Evolutionary conservation across 345 rosid genomes (phyloP).

Genomic region (Aquilaria malaccensis): DNA sequence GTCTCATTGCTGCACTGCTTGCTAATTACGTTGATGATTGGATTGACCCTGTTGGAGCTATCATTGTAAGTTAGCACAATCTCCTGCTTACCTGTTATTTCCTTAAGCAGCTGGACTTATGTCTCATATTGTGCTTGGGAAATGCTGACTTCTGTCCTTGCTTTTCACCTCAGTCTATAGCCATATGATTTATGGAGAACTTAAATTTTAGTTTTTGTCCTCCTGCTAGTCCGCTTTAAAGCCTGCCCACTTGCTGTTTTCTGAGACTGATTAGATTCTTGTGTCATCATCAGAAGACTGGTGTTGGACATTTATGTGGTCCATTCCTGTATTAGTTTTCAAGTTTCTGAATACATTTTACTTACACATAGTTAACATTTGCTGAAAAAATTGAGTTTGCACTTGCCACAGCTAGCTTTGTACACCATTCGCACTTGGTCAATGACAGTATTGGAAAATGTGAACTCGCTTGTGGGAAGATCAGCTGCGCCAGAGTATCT

Average conservation of each 20-base stretch:
- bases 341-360: not conserved
- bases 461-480: slow-evolving; percentile 81
- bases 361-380: not conserved
- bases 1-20: slow-evolving; percentile 84
- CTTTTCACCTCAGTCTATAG: not conserved
- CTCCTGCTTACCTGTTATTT: slow-evolving; percentile 4
- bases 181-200: not conserved
- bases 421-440: slow-evolving; percentile 99
- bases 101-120: not conserved
- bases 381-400: slow-evolving; percentile 1
- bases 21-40: slow-evolving; percentile 76
- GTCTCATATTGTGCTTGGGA: not conserved
- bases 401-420: slow-evolving; percentile 64
- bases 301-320: not conserved
- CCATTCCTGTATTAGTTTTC: not conserved
- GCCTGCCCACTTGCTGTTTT: not conserved
- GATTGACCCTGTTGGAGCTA: slow-evolving; percentile 98
- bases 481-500: slow-evolving; percentile 86
- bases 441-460: slow-evolving; percentile 89
- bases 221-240: not conserved
- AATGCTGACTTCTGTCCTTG: not conserved
- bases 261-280: not conserved
- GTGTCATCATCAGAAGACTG: not conserved
- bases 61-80: slow-evolving; percentile 52
- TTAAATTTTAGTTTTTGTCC: not conserved